Base-by-base conservation (phyloP, 2,329 filamentous ascomycete genomes). In the Stenocarpella maydis region DNA sequence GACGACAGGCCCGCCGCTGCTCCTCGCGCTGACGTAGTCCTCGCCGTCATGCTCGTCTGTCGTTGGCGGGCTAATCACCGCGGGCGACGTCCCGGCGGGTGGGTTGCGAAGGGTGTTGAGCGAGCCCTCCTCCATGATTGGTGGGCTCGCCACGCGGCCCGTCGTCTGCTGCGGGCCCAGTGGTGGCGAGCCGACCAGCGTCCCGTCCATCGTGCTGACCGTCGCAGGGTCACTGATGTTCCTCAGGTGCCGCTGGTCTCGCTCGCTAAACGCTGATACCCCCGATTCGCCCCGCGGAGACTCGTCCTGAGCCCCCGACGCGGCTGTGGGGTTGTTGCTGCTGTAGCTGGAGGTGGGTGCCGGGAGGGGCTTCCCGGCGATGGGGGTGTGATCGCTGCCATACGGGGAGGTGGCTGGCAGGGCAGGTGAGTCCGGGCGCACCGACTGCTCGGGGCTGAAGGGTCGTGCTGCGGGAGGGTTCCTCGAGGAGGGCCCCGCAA, bases 241-340 rank as follows among this genome's bases (percentile, higher is more conserved):
- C 2, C 83, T 78, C 65, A 83, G 72, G 68, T 84, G 83, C 14
- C 77, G 70, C 15, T 77, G 72, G 26, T 83, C 80, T 12, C 78
- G 76, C 45, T 83, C 81, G 73, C 80, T 83, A 34, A 84, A 71
- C 37, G 78, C 77, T 19, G 82, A 84, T 19, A 84, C 74, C 64
- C 78, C 80, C n/a, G 81, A 83, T 43, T 77, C 75, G 31, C 79
- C 74, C 53, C 75, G 74, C 31, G 69, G 67, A 28, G 70, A 69
- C 53, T 28, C 39, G 10, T 55, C 39, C 24, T 55, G 15, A 45
- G 24, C 39, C 63, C 67, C 65, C 7, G 71, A 71, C 39, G 72
- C 72, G 3, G 60, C 45, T 45, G 54, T 31, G 58, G 17, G 19
- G 10, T 69, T 61, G 34, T 67, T 71, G 19, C 55, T 65, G 64